Evolutionary conservation across 495 filamentous ascomycete genomes (phyloP).

Genomic region (Rostrohypoxylon terebratum): DNA sequence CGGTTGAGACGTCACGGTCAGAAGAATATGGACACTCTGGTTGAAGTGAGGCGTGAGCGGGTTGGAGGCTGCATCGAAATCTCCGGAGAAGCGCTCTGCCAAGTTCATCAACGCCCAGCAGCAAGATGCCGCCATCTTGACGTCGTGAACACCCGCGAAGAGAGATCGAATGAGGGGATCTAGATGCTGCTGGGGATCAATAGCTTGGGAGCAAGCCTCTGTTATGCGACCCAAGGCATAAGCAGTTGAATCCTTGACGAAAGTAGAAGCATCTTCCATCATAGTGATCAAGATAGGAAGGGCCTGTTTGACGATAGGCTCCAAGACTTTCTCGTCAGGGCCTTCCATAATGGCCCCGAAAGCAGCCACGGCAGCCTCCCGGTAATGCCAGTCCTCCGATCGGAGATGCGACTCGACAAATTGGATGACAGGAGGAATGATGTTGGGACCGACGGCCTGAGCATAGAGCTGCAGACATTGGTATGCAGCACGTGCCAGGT

Average conservation of each 20-base stretch:
- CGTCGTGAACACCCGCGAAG: constrained; percentile 90
- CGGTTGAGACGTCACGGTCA: constrained; percentile 83
- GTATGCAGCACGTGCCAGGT: constrained; percentile 92
- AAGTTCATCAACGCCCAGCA: constrained; percentile 99
- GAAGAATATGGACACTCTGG: constrained; percentile 85
- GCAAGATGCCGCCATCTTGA: constrained; percentile 97
- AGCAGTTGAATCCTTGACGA: constrained; percentile 96
- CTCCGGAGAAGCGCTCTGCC: constrained; percentile 91
- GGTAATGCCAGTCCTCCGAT: constrained; percentile 87
- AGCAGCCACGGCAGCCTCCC: constrained; percentile 96
- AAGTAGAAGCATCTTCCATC: constrained; percentile 92
- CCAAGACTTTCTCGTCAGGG: constrained; percentile 86
- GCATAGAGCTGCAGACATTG: constrained; percentile 96
- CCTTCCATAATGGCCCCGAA: constrained; percentile 99
- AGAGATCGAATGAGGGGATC: constrained; percentile 84
- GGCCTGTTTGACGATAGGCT: constrained; percentile 94
- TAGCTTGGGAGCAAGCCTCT: constrained; percentile 86
- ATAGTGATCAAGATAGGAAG: constrained; percentile 89
- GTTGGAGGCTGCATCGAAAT: constrained; percentile 79
- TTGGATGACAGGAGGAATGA: constrained; percentile 83
- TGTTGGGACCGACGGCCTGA: constrained; percentile 82
- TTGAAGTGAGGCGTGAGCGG: constrained; percentile 92
- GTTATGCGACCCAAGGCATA: constrained; percentile 97
- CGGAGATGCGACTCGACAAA: constrained; percentile 95
- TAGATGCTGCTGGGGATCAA: constrained; percentile 85